Percentiles rank a stretch among this genome's conserved stretches.
These are phyloP conservation scores for Sugiyamaella sp. DNA, from an alignment of 1,139 yeast species.

Conservation along the genomic window DNA sequence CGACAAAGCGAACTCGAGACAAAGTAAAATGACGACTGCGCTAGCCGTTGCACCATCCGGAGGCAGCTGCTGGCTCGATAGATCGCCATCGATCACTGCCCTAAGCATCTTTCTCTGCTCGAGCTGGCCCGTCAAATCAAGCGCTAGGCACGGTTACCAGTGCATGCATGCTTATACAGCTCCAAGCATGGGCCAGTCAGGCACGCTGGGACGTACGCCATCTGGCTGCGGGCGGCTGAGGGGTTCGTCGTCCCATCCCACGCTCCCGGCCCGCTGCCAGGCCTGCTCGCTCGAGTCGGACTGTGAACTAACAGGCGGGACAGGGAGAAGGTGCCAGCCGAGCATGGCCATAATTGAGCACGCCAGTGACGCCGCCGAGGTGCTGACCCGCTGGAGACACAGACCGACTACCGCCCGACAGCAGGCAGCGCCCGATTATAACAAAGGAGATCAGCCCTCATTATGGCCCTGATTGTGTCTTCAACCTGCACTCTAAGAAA, in stretches of 20 bases:
- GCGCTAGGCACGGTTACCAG: neutral
- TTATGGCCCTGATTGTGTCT: too few relatives aligned
- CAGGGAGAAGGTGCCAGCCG: too few relatives aligned
- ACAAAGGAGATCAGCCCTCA: conserved; percentile 4
- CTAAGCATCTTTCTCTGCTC: too few relatives aligned
- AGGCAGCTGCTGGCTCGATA: neutral
- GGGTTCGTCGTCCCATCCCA: too few relatives aligned
- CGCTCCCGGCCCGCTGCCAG: neutral
- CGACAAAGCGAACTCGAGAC: neutral
- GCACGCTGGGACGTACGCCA: too few relatives aligned
- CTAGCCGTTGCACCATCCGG: neutral
- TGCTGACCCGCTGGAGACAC: too few relatives aligned
- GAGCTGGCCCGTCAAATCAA: too few relatives aligned
- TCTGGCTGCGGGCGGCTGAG: neutral
- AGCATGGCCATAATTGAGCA: too few relatives aligned
- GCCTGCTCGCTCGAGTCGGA: neutral
- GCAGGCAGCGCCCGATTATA: neutral
- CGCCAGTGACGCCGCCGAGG: too few relatives aligned
- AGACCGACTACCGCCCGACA: neutral
- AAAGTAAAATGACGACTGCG: neutral
- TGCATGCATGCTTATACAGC: conserved; percentile 3
- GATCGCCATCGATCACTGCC: neutral
- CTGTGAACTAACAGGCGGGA: neutral
- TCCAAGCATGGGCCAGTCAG: neutral
- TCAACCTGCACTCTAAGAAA: neutral